phyloP scores from a whole-genome alignment of 148 eudicot genomes.

The Fallopia convolvulus region DNA sequence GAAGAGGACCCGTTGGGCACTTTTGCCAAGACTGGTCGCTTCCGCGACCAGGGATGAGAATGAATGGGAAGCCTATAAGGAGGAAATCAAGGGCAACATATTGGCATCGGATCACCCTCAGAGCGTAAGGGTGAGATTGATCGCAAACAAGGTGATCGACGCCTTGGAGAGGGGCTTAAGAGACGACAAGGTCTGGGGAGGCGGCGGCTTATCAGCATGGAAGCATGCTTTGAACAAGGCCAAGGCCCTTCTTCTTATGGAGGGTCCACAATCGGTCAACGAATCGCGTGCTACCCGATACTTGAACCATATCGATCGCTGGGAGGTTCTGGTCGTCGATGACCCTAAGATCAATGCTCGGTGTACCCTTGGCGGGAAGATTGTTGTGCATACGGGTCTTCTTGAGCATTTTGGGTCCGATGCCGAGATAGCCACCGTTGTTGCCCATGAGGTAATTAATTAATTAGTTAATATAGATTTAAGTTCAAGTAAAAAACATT shows the following conservation, averaged over 20 bases:
- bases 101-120: background rate
- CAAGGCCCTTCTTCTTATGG: too few relatives aligned
- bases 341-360: background rate
- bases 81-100: background rate
- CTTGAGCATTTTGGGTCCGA: background rate
- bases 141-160: background rate
- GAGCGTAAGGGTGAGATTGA: background rate
- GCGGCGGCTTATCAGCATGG: background rate
- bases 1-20: background rate
- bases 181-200: background rate
- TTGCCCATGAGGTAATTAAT: too few relatives aligned
- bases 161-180: background rate
- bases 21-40: background rate
- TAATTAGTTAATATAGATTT: too few relatives aligned
- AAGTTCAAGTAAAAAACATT: too few relatives aligned
- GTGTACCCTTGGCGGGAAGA: background rate
- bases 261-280: too few relatives aligned
- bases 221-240: too few relatives aligned
- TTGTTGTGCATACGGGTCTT: background rate
- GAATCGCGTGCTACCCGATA: too few relatives aligned
- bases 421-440: background rate
- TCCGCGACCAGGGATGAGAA: background rate
- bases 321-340: background rate
- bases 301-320: background rate
- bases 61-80: background rate